Conservation (phyloP, 345 rosid species). For the Abelmoschus esculentus region DNA sequence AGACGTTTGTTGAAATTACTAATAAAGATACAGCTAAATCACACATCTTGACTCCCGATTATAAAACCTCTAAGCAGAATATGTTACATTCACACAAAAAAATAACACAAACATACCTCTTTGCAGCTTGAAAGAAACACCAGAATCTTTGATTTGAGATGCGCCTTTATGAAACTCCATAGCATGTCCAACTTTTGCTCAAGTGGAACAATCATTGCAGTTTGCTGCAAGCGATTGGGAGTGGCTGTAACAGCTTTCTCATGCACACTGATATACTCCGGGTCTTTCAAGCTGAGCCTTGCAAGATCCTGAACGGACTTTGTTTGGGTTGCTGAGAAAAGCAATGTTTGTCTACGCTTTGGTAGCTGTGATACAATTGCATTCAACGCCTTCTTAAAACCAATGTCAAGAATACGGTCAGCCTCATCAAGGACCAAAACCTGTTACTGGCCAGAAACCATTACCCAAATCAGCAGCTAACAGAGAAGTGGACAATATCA, state of each 20-base stretch:
- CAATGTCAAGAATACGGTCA: constrained; percentile 90
- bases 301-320: constrained; percentile 94
- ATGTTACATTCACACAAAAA: not conserved
- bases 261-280: constrained; percentile 87
- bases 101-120: constrained; percentile 48
- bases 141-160: constrained; percentile 67
- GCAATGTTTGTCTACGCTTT: constrained; percentile 72
- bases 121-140: constrained; percentile 91
- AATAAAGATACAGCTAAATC: not conserved
- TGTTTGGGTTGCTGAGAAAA: constrained; percentile 93
- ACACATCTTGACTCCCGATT: not conserved
- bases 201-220: constrained; percentile 76
- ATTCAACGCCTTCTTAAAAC: constrained; percentile 74
- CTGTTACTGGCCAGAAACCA: constrained; percentile 47
- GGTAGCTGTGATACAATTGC: constrained; percentile 88
- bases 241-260: constrained; percentile 79
- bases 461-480: constrained; percentile 27
- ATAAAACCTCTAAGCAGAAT: not conserved
- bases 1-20: not conserved
- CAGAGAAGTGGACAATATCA: not conserved
- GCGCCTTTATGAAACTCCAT: constrained; percentile 88
- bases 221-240: constrained; percentile 68
- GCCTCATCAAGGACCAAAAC: constrained; percentile 96
- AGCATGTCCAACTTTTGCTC: constrained; percentile 84
- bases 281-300: constrained; percentile 91